Evolutionary conservation across 106 monocot genomes (phyloP).

Genomic region (Amphibolis antarctica): DNA sequence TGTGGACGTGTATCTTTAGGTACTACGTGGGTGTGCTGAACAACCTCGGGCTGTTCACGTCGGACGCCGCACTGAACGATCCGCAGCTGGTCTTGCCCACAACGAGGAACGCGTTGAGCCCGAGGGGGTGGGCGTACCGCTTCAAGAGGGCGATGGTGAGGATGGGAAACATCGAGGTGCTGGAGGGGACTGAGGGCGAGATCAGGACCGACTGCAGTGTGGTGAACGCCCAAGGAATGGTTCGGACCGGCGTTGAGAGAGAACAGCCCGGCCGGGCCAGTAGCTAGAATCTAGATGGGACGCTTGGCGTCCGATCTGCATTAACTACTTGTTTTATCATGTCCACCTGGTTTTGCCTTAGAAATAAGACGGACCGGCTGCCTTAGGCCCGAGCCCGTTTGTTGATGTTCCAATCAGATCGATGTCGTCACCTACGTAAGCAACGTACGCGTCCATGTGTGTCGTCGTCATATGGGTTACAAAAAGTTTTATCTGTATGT

Average conservation of each 20-base stretch:
- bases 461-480: too few relatives aligned
- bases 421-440: too few relatives aligned
- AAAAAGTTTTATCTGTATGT: too few relatives aligned
- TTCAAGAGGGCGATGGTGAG: slow-evolving; percentile 35
- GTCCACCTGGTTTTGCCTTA: too few relatives aligned
- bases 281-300: too few relatives aligned
- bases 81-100: slow-evolving; percentile 3
- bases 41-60: slow-evolving; percentile 37
- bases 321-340: too few relatives aligned
- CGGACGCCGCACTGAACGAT: slow-evolving; percentile 34
- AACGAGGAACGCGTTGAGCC: slow-evolving; percentile 1
- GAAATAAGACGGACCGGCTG: too few relatives aligned
- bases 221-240: neutral
- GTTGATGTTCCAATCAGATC: too few relatives aligned
- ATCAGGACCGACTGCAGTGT: slow-evolving; percentile 27
- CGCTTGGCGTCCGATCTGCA: too few relatives aligned
- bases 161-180: slow-evolving; percentile 34
- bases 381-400: too few relatives aligned
- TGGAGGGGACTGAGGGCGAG: slow-evolving; percentile 31
- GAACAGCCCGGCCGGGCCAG: neutral
- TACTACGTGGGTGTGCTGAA: slow-evolving; percentile 23
- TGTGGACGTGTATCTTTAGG: neutral
- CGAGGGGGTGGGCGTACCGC: neutral
- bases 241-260: neutral
- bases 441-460: too few relatives aligned